Base-by-base conservation (phyloP, 1,139 yeast genomes). In the Magnusiomyces starmeri region DNA sequence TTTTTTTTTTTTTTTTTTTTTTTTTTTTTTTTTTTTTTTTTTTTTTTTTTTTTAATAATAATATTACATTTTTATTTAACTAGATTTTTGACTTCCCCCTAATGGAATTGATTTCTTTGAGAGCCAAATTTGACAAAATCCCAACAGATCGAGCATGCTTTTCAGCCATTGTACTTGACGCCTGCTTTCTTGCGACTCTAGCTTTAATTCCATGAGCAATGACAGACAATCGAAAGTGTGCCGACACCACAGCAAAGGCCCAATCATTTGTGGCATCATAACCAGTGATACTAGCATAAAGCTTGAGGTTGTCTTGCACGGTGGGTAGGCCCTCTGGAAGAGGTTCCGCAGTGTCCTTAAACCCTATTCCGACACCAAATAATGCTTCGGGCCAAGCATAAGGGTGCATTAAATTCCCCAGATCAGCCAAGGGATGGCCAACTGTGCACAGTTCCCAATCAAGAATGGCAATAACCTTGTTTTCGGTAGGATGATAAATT, bases 401-500 rank as follows among this genome's bases (percentile, higher is more conserved):
- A 3, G 83, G 81, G 59, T 81, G 85, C 32, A 81, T 67, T 46
- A 80, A 71, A 60, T 82, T 82, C 22, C 83, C 79, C 50, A 82
- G 67, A 59, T 82, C 87, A 52, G 82, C 81, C 50, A 81, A 65
- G 1, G 86, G 86, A 57, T 81, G 84, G 0, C 87, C 87, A 57
- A 79, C 72, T 0, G 86, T 82, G 59, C 85, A 80, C 40, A 82
- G 70, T 61, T 82, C 87, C 86, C 86, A 82, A 62, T 82, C 86
- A 49, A 82, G 69, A 1, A 82, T 78, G 0, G 85, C 85, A 51
- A 76, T 67, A 3, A 81, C 81, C 46, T 67, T 64, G 21, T 76
- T 75, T 46, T 75, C 73, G 1, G 73, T 67, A 7, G 77, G 76
- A 58, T 79, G 78, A 61, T 78, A 81, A 9, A 82, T 69, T 35